phyloP scores from a whole-genome alignment of 352 stramenopile genomes.

The Nothophytophthora sp. region DNA sequence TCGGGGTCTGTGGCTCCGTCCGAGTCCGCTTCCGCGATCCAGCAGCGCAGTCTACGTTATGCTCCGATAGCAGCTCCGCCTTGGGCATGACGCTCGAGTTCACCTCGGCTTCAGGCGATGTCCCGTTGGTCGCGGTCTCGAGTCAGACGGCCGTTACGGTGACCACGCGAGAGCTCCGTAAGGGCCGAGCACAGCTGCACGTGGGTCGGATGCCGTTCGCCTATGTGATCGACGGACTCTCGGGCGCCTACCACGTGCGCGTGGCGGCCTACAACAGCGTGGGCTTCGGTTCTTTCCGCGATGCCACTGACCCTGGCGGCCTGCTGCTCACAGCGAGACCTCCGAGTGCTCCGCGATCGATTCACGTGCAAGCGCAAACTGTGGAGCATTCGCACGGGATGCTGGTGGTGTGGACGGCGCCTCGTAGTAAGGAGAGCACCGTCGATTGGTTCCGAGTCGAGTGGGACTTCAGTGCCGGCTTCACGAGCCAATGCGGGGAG shows the following conservation, averaged over 20 bases:
- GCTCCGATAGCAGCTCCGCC: slow-evolving; percentile 29
- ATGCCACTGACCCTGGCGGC: slow-evolving; percentile 31
- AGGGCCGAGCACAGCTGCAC: slow-evolving; percentile 53
- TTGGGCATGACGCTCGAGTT: slow-evolving; percentile 59
- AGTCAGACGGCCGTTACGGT: slow-evolving; percentile 5
- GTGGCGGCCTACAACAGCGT: slow-evolving; percentile 95
- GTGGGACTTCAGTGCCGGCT: slow-evolving; percentile 92
- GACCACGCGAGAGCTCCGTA: slow-evolving; percentile 42
- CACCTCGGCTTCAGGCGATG: slow-evolving; percentile 49
- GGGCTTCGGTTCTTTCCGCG: slow-evolving; percentile 86
- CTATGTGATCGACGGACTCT: slow-evolving; percentile 81
- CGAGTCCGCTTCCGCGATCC: slow-evolving; percentile 41
- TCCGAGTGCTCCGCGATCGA: slow-evolving; percentile 56
- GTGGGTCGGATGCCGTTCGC: slow-evolving; percentile 83
- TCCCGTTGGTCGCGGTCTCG: slow-evolving; percentile 27
- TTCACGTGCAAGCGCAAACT: slow-evolving; percentile 74
- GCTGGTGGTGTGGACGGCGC: slow-evolving; percentile 76
- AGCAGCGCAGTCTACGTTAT: slow-evolving; percentile 52
- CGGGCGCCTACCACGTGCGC: slow-evolving; percentile 86
- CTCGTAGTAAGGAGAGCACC: slow-evolving; percentile 78
- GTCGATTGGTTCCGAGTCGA: slow-evolving; percentile 91
- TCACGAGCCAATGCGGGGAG: slow-evolving; percentile 81
- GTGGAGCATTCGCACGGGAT: slow-evolving; percentile 33
- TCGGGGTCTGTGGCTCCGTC: slow-evolving; percentile 63
- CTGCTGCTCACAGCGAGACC: slow-evolving; percentile 30